Evolutionary conservation across 805 yeast species (phyloP).

Genomic region (Wickerhamiella brachini): DNA sequence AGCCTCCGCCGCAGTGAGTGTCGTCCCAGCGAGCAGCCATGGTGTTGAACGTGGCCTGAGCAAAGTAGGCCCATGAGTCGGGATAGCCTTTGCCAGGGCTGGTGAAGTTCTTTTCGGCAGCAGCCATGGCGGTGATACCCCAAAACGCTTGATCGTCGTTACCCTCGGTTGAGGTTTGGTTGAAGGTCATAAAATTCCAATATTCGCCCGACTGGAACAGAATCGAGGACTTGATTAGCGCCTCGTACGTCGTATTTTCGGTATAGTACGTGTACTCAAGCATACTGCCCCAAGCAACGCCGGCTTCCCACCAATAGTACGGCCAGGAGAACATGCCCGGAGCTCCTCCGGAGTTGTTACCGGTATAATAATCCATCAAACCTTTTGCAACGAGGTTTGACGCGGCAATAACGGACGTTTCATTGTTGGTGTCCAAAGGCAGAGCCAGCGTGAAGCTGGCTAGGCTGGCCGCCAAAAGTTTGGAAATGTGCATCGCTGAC

Average conservation of each 20-base stretch:
- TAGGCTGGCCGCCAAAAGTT: not conserved
- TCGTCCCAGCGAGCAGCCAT: slow-evolving; percentile 85
- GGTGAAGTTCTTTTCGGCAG: slow-evolving; percentile 78
- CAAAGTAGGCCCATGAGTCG: slow-evolving; percentile 54
- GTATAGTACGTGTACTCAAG: slow-evolving; percentile 64
- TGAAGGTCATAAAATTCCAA: slow-evolving; percentile 70
- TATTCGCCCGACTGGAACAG: slow-evolving; percentile 60
- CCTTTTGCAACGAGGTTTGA: slow-evolving; percentile 43
- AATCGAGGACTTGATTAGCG: slow-evolving; percentile 45
- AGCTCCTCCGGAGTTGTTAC: slow-evolving; percentile 52
- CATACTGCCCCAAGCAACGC: slow-evolving; percentile 86
- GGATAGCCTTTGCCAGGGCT: slow-evolving; percentile 36
- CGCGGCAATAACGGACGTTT: slow-evolving; percentile 30
- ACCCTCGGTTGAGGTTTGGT: slow-evolving; percentile 87
- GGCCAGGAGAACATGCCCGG: slow-evolving; percentile 81
- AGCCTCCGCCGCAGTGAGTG: slow-evolving; percentile 65
- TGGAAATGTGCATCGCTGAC: not conserved
- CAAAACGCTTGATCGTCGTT: slow-evolving; percentile 97
- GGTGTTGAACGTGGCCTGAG: slow-evolving; percentile 82
- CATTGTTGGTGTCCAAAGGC: not conserved
- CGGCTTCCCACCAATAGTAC: slow-evolving; percentile 99
- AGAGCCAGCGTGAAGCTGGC: not conserved
- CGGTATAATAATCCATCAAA: slow-evolving; percentile 55
- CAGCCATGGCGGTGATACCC: slow-evolving; percentile 88
- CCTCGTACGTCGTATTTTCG: slow-evolving; percentile 54